Percentiles rank a stretch among this genome's conserved stretches.
These are phyloP conservation scores for Fusarium cyanostomum DNA, from an alignment of 2,329 filamentous ascomycete species.

Conservation along the genomic window DNA sequence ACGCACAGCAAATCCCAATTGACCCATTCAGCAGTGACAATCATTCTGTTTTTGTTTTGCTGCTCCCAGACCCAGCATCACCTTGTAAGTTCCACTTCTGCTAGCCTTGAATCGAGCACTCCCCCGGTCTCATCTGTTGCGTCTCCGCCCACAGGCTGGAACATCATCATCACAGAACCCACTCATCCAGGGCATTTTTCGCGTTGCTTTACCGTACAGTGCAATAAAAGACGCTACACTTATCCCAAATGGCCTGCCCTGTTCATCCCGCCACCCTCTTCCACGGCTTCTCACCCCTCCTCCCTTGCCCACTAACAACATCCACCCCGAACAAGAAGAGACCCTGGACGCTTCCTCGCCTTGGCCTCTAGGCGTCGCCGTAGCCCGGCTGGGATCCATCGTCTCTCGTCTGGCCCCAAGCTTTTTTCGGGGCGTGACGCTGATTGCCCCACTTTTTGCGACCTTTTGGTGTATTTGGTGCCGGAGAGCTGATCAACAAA, in stretches of 20 bases:
- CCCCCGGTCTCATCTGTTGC: conserved; percentile 8
- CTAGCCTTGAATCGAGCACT: conserved; percentile 3
- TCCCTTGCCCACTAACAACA: conserved; percentile 5
- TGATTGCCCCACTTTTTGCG: conserved; percentile 40
- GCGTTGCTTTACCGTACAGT: conserved; percentile 22
- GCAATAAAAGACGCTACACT: conserved; percentile 15
- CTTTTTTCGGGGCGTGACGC: conserved; percentile 42
- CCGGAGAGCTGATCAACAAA: conserved; percentile 45
- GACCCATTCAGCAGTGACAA: conserved; percentile 17
- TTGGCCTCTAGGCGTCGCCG: neutral
- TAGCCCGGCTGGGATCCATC: conserved; percentile 21
- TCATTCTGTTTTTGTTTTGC: conserved; percentile 30
- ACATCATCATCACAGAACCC: conserved; percentile 30
- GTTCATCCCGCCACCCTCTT: conserved; percentile 7
- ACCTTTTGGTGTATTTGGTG: conserved; percentile 38
- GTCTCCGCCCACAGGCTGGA: conserved; percentile 16
- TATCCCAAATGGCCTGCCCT: conserved; percentile 3
- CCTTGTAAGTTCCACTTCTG: conserved; percentile 29
- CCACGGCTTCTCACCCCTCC: neutral
- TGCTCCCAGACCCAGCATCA: conserved; percentile 10
- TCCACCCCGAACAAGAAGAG: conserved; percentile 5
- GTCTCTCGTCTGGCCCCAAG: conserved; percentile 23
- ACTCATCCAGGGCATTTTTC: conserved; percentile 23
- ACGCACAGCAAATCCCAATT: conserved; percentile 23
- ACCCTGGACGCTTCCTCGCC: conserved; percentile 15